Percentiles rank a stretch among this genome's conserved stretches.
phyloP scores from a whole-genome alignment of 2,329 filamentous ascomycete genomes.

The Verticillium longisporum region DNA sequence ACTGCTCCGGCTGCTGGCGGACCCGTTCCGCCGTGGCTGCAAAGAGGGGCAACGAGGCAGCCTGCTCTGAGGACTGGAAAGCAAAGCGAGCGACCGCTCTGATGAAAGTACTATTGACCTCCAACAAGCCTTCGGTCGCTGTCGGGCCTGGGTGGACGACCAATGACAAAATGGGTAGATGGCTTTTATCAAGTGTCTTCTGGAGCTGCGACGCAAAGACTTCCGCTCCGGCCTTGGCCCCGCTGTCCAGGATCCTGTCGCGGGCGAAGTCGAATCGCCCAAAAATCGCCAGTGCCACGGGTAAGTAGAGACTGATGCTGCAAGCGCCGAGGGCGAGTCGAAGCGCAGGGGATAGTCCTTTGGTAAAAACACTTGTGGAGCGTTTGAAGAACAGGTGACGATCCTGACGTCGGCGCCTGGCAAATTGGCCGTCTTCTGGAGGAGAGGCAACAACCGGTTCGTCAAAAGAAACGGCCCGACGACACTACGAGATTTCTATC shows the following conservation, averaged over 20 bases:
- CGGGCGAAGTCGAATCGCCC: constrained; percentile 7
- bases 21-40: constrained; percentile 9
- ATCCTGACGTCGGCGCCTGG: constrained; percentile 15
- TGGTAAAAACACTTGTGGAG: constrained; percentile 7
- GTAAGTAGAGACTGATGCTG: constrained; percentile 1
- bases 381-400: constrained; percentile 13
- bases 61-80: constrained; percentile 8
- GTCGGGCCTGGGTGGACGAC: constrained; percentile 14
- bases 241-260: constrained; percentile 15
- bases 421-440: constrained; percentile 12
- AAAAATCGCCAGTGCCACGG: constrained; percentile 10
- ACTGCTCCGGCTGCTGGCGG: constrained; percentile 1
- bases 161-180: constrained; percentile 7
- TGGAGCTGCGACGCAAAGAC: constrained; percentile 13
- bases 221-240: constrained; percentile 14
- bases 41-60: constrained; percentile 8
- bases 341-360: constrained; percentile 12
- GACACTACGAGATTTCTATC: constrained; percentile 7
- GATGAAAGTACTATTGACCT: constrained; percentile 2
- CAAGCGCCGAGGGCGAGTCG: constrained; percentile 3
- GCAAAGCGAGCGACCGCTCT: constrained; percentile 1
- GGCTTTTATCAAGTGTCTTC: constrained; percentile 5
- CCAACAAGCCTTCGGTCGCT: constrained; percentile 1
- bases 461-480: constrained; percentile 17
- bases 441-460: constrained; percentile 16